Conservation (phyloP, 2,329 filamentous ascomycete species). For the Cryphonectria japonica region DNA sequence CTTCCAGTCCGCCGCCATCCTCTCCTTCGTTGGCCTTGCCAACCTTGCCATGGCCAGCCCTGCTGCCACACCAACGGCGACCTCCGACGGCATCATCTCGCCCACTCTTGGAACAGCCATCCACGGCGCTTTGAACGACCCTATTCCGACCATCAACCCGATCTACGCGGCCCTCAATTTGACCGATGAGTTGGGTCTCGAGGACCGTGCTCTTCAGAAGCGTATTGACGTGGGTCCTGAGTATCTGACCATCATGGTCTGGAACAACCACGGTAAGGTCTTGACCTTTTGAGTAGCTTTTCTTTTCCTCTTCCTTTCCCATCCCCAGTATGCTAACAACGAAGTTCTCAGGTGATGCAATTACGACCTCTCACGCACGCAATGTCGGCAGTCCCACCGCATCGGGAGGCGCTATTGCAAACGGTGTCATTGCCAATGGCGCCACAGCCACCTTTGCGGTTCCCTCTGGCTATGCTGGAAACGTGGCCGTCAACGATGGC, state of each 20-base stretch:
- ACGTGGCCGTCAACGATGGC: slow-evolving; percentile 30
- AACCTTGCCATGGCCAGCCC: background rate
- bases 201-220: background rate
- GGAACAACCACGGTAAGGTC: slow-evolving; percentile 9
- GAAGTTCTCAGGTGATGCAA: background rate
- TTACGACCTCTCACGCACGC: slow-evolving; percentile 31
- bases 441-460: slow-evolving; percentile 27
- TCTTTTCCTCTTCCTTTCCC: no score
- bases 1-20: background rate
- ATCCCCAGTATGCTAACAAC: background rate
- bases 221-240: slow-evolving; percentile 5
- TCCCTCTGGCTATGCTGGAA: slow-evolving; percentile 33
- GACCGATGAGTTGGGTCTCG: background rate
- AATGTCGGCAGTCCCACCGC: slow-evolving; percentile 23
- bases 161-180: background rate
- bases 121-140: slow-evolving; percentile 5
- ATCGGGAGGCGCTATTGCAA: slow-evolving; percentile 19
- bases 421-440: slow-evolving; percentile 28
- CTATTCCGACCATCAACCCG: slow-evolving; percentile 5
- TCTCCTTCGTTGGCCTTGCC: background rate
- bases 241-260: slow-evolving; percentile 17
- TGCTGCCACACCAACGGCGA: background rate
- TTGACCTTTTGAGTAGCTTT: no score
- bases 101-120: slow-evolving; percentile 6
- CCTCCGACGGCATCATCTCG: background rate